Conservation (phyloP, 2,329 filamentous ascomycete species). For the Aureobasidium namibiae region DNA sequence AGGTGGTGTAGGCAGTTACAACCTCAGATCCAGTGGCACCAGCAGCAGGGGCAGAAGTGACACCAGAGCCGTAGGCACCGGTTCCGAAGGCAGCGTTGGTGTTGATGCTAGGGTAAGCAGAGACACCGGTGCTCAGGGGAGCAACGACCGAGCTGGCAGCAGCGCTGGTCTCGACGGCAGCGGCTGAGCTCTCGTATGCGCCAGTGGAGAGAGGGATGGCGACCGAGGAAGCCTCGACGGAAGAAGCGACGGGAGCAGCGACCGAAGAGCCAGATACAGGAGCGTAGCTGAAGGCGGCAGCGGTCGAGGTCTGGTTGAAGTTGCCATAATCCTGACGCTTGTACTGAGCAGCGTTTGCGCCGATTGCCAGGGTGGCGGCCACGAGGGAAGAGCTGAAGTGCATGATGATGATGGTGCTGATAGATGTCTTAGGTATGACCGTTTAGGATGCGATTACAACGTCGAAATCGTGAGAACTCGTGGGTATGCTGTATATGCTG, state of each 20-base stretch:
- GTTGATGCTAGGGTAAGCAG: conserved; percentile 11
- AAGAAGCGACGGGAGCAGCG: conserved; percentile 13
- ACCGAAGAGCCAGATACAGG: conserved; percentile 16
- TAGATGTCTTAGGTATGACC: conserved; percentile 1
- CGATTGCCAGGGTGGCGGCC: conserved; percentile 14
- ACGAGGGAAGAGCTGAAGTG: conserved; percentile 15
- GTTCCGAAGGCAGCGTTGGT: conserved; percentile 17
- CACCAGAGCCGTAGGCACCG: conserved; percentile 15
- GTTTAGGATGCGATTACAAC: conserved; percentile 14
- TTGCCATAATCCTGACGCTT: conserved; percentile 14
- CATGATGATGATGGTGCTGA: conserved; percentile 12
- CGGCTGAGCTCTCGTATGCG: not conserved
- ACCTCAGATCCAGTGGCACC: conserved; percentile 13
- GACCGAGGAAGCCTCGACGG: conserved; percentile 12
- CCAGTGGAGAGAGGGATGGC: conserved; percentile 13
- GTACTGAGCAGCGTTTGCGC: conserved; percentile 12
- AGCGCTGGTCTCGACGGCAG: conserved; percentile 6
- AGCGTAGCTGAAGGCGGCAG: conserved; percentile 9
- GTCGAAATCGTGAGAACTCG: conserved; percentile 13
- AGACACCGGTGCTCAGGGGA: conserved; percentile 12
- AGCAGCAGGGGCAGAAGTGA: conserved; percentile 14
- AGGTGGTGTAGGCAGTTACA: conserved; percentile 18
- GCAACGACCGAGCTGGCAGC: conserved; percentile 12
- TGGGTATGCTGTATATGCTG: conserved; percentile 1
- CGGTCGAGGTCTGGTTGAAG: conserved; percentile 12